A percentile compares a stretch with the other conserved stretches of the same genome.
Evolutionary conservation across 164 flowering plant genomes (phyloP).

Genomic region (grape (Vitis vinifera)): DNA sequence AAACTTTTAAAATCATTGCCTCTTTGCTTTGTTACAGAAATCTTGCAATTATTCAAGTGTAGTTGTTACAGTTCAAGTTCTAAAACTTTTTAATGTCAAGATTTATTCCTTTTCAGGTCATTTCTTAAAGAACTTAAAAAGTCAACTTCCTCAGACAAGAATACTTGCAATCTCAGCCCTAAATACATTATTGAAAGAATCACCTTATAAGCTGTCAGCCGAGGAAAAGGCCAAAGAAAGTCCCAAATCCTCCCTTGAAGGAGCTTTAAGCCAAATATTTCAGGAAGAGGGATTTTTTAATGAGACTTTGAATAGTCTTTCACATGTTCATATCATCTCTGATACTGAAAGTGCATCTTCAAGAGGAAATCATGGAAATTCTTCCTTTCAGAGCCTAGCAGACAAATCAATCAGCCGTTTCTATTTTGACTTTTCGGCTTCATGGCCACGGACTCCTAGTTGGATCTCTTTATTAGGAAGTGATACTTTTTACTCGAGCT

Average conservation of each 20-base stretch:
- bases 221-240: slow-evolving; percentile 30
- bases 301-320: slow-evolving; percentile 79
- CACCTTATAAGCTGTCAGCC: slow-evolving; percentile 64
- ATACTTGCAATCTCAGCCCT: slow-evolving; percentile 95
- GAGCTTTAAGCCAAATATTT: slow-evolving; percentile 64
- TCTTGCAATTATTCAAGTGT: slow-evolving; percentile 1
- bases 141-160: slow-evolving; percentile 97
- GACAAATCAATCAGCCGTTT: slow-evolving; percentile 93
- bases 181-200: slow-evolving; percentile 80
- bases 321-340: slow-evolving; percentile 83
- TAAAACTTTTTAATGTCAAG: slow-evolving; percentile 6
- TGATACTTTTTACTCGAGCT: slow-evolving; percentile 83
- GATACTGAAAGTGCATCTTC: slow-evolving; percentile 73
- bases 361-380: slow-evolving; percentile 64
- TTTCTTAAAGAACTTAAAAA: slow-evolving; percentile 81
- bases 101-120: slow-evolving; percentile 59
- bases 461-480: slow-evolving; percentile 88
- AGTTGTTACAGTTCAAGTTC: neutral
- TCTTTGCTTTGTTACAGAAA: neutral
- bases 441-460: slow-evolving; percentile 98
- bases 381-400: slow-evolving; percentile 74
- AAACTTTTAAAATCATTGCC: neutral
- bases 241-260: slow-evolving; percentile 73
- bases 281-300: slow-evolving; percentile 80
- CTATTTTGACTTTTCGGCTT: slow-evolving; percentile 91